Evolutionary conservation across 1,284 basidiomycete genomes (phyloP).

Genomic region (Phaffia rhodozyma): DNA sequence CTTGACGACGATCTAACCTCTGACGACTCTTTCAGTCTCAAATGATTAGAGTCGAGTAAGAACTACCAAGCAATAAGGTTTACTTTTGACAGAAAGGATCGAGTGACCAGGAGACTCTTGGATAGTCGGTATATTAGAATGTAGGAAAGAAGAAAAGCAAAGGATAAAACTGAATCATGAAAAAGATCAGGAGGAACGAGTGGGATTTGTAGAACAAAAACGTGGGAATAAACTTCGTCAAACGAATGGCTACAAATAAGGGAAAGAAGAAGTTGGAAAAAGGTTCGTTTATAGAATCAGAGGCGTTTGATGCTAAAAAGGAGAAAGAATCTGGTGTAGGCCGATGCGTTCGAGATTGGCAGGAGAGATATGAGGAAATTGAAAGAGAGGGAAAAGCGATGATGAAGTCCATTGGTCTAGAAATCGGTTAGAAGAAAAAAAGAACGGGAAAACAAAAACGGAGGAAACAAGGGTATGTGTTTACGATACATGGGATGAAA

Average conservation of each 20-base stretch:
- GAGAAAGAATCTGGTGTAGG: background rate
- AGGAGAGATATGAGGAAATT: background rate
- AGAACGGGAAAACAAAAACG: background rate
- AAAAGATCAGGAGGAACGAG: background rate
- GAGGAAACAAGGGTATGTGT: background rate
- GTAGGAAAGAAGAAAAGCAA: no score
- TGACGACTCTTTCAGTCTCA: conserved; percentile 23
- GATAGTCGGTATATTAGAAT: no score
- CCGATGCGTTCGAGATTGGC: no score
- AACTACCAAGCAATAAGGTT: no score
- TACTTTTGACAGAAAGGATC: no score
- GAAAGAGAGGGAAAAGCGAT: background rate
- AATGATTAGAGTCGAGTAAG: background rate
- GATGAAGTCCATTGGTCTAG: no score
- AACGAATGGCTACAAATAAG: no score
- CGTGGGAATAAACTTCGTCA: conserved; percentile 44
- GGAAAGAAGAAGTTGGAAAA: background rate
- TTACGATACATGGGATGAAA: no score
- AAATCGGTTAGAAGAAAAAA: background rate
- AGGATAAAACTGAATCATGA: no score
- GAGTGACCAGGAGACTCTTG: no score
- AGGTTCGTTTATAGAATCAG: no score
- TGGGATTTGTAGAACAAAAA: conserved; percentile 40
- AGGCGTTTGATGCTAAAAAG: no score
- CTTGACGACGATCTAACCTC: conserved; percentile 26